Evolutionary conservation across 2,329 filamentous ascomycete genomes (phyloP).

Genomic region (Capronia epimyces): DNA sequence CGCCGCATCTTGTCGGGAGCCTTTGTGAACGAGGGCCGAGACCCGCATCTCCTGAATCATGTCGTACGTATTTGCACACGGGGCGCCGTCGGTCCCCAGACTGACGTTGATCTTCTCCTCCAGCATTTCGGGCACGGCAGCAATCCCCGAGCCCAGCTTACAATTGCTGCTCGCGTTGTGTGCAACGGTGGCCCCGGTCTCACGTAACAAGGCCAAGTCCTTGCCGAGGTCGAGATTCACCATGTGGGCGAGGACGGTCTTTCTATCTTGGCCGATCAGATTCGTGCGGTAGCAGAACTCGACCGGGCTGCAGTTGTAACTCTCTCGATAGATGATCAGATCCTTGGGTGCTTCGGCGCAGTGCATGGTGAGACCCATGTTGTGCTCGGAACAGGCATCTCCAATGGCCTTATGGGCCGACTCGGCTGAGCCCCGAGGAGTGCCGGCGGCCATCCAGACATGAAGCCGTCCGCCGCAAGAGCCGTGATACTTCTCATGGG

Average conservation of each 20-base stretch:
- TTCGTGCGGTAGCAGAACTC: constrained; percentile 38
- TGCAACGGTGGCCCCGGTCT: constrained; percentile 44
- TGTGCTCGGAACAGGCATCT: constrained; percentile 36
- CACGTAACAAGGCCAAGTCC: constrained; percentile 39
- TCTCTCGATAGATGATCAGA: constrained; percentile 27
- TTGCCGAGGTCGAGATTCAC: constrained; percentile 44
- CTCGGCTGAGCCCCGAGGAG: constrained; percentile 43
- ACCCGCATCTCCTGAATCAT: constrained; percentile 51
- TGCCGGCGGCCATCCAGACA: constrained; percentile 47
- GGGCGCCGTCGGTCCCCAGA: constrained; percentile 50
- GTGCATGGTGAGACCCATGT: constrained; percentile 46
- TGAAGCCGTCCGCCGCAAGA: constrained; percentile 41
- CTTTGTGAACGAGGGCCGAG: constrained; percentile 48
- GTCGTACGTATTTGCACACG: constrained; percentile 50
- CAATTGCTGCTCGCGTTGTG: constrained; percentile 51
- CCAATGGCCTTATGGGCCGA: constrained; percentile 40
- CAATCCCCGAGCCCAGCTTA: constrained; percentile 50
- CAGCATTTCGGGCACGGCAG: constrained; percentile 44
- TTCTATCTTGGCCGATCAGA: constrained; percentile 31
- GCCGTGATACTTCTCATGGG: constrained; percentile 26
- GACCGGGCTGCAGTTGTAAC: constrained; percentile 36
- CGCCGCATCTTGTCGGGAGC: constrained; percentile 39
- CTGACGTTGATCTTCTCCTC: constrained; percentile 43
- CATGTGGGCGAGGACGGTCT: constrained; percentile 50
- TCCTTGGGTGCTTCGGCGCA: constrained; percentile 40